These are phyloP conservation scores for sweet orange (Citrus sinensis) DNA, from an alignment of 345 rosid species.

Conservation along the genomic window DNA sequence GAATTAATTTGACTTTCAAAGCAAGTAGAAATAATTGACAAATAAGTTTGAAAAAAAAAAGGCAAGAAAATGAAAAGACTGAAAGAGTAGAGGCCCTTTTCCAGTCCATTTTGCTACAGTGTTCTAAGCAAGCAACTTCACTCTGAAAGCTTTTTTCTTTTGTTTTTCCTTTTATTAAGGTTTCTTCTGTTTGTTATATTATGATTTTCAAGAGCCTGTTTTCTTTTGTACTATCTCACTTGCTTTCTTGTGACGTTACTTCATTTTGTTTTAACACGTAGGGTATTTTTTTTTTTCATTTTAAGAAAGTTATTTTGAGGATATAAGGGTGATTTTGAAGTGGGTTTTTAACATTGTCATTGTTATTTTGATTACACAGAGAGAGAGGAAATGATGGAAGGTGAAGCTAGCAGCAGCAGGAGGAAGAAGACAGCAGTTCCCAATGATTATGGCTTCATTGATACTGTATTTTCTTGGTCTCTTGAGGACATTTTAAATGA, in stretches of 20 bases:
- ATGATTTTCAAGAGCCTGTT: background rate
- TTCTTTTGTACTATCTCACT: background rate
- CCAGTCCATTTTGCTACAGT: background rate
- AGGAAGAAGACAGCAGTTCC: slow-evolving; percentile 16
- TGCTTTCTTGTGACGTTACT: background rate
- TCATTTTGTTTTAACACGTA: background rate
- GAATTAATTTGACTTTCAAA: background rate
- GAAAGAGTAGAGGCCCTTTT: background rate
- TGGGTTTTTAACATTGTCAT: background rate
- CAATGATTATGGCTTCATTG: background rate
- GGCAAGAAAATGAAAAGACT: background rate
- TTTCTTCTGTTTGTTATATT: background rate
- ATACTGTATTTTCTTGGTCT: background rate
- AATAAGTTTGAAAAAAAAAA: too few relatives aligned
- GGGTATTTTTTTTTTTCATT: too few relatives aligned
- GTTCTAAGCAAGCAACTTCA: background rate
- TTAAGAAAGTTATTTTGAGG: background rate
- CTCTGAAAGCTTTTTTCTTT: background rate
- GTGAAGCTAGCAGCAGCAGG: slow-evolving; percentile 14
- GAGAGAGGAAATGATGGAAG: background rate
- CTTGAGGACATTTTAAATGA: background rate
- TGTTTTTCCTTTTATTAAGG: background rate
- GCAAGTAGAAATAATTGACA: background rate
- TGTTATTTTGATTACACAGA: background rate
- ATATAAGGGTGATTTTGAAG: background rate